Conservation (phyloP, 2,329 filamentous ascomycete genomes). For the Ophiocordyceps robertsii region DNA sequence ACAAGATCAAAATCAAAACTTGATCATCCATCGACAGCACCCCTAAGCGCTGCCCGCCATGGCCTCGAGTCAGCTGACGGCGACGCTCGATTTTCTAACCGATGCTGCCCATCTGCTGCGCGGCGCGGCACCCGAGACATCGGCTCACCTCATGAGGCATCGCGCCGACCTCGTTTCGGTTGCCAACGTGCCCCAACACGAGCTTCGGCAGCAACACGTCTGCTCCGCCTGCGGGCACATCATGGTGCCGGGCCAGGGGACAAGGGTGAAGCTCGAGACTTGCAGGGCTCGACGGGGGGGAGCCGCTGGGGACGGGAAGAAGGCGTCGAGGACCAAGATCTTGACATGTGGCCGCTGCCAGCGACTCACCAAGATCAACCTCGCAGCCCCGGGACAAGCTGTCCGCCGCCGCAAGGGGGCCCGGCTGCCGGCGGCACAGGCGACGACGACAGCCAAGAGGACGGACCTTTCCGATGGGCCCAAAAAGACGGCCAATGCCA, state of each 20-base stretch:
- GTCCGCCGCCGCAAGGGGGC: slow-evolving; percentile 11
- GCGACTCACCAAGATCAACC: slow-evolving; percentile 24
- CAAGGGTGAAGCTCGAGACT: slow-evolving; percentile 23
- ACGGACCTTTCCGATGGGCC: background rate
- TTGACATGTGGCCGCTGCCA: slow-evolving; percentile 32
- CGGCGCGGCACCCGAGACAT: slow-evolving; percentile 37
- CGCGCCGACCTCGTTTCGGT: slow-evolving; percentile 35
- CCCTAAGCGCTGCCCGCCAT: slow-evolving; percentile 2
- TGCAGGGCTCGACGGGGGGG: slow-evolving; percentile 1
- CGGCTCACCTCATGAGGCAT: slow-evolving; percentile 44
- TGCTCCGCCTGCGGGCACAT: slow-evolving; percentile 50
- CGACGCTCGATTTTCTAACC: slow-evolving; percentile 31
- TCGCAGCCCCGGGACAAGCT: slow-evolving; percentile 23
- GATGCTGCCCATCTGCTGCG: slow-evolving; percentile 46
- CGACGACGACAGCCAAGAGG: slow-evolving; percentile 5
- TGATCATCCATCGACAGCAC: background rate
- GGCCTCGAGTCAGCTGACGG: slow-evolving; percentile 8
- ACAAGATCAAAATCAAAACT: background rate
- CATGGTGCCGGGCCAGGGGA: slow-evolving; percentile 37
- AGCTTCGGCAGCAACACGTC: slow-evolving; percentile 37
- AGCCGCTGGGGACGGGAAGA: background rate
- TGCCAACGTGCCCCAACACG: slow-evolving; percentile 27
- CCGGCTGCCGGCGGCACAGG: slow-evolving; percentile 3
- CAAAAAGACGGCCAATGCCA: slow-evolving; percentile 34
- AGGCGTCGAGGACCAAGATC: slow-evolving; percentile 3